Conservation (phyloP, 805 yeast species). For the Candida sakaeoensis region DNA sequence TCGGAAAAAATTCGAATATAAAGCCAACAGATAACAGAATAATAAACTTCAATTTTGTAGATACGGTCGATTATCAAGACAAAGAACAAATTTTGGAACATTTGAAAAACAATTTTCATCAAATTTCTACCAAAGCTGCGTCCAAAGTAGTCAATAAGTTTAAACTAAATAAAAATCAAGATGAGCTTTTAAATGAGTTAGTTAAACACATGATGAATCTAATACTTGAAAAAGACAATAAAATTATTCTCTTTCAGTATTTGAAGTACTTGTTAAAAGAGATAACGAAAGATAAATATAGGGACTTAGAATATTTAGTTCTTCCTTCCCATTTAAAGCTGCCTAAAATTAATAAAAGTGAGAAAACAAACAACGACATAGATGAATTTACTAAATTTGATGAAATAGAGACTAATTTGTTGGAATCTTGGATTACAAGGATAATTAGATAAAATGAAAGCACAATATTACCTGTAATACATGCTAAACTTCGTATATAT, state of each 20-base stretch:
- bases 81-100: neutral
- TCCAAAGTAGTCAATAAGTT: slow-evolving; percentile 31
- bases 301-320: slow-evolving; percentile 20
- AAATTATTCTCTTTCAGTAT: slow-evolving; percentile 33
- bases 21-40: slow-evolving; percentile 22
- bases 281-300: slow-evolving; percentile 19
- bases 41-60: neutral
- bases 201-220: slow-evolving; percentile 31
- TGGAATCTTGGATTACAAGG: slow-evolving; percentile 34
- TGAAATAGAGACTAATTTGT: slow-evolving; percentile 38
- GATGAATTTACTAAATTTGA: slow-evolving; percentile 20
- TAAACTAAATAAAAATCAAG: slow-evolving; percentile 27
- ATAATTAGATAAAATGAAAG: slow-evolving; percentile 2
- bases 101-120: neutral
- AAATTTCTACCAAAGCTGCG: slow-evolving; percentile 35
- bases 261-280: slow-evolving; percentile 39
- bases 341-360: slow-evolving; percentile 8
- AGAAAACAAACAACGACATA: neutral
- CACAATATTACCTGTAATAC: too few relatives aligned
- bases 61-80: neutral
- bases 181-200: slow-evolving; percentile 34
- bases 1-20: slow-evolving; percentile 33
- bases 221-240: slow-evolving; percentile 15
- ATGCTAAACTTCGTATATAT: too few relatives aligned
- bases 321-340: slow-evolving; percentile 25